Evolutionary conservation across 345 rosid genomes (phyloP).

Genomic region (Brassica cretica): DNA sequence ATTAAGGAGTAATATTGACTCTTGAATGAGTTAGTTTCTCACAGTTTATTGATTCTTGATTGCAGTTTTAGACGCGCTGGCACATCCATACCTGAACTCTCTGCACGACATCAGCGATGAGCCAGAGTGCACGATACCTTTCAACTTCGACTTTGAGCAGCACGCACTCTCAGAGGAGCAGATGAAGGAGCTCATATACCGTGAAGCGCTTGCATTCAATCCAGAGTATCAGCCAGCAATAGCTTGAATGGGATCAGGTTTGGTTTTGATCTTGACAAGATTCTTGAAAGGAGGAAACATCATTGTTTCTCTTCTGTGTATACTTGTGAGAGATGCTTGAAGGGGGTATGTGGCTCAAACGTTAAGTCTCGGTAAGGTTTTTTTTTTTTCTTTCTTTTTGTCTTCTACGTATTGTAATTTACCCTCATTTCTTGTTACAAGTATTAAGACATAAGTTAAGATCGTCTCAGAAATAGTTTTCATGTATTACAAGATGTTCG

Average conservation of each 20-base stretch:
- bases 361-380: constrained; percentile 11
- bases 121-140: constrained; percentile 83
- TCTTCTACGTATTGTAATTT: constrained; percentile 22
- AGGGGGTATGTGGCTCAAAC: constrained; percentile 21
- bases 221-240: constrained; percentile 77
- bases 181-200: constrained; percentile 91
- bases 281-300: constrained; percentile 15
- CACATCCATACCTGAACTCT: constrained; percentile 88
- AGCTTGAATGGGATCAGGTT: constrained; percentile 8
- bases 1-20: not conserved
- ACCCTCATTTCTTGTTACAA: constrained; percentile 27
- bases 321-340: constrained; percentile 34
- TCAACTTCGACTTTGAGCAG: constrained; percentile 95
- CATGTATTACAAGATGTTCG: not conserved
- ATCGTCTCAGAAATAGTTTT: constrained; percentile 28
- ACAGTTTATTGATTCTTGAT: constrained; percentile 21
- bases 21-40: constrained; percentile 4
- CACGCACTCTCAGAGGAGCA: constrained; percentile 88
- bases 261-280: constrained; percentile 25
- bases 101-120: constrained; percentile 93
- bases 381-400: not conserved
- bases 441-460: constrained; percentile 11
- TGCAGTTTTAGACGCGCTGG: constrained; percentile 87
- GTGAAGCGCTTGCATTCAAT: constrained; percentile 94
- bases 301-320: constrained; percentile 40